Base-by-base conservation (phyloP, 352 stramenopile genomes). In the Hyaloperonospora arabidopsidis region DNA sequence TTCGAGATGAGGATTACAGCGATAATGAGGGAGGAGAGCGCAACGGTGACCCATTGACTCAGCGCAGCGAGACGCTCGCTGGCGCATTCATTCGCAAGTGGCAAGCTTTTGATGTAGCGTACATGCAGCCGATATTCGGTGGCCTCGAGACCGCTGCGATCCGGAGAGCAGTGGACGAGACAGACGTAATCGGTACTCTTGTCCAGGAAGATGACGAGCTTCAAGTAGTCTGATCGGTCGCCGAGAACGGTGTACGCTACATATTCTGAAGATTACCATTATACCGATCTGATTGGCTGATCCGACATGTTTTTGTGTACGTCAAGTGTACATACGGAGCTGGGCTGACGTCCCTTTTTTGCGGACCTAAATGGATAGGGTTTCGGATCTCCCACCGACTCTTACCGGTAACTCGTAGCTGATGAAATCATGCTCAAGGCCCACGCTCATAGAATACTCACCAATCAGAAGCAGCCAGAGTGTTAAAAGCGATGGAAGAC, bases 111-210 rank as follows among this genome's bases (percentile, higher is more conserved):
- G 83, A 93, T 54, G 57, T 50, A 8, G 67, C 59, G 15, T 89
- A 84, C 65, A 81, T 93, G 72, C 79, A 90, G 57, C 83, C 79
- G 10, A 76, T 86, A 29, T 93, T 93, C 39, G 83, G 83, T 22
- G 80, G 80, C 54, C 62, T 44, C 13, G 62, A 65, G 29, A 39
- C 54, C 15, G 49, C 53, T 32, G 45, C 36, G 6, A 65, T 50
- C 22, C 19, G 25, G 6, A 52, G 45, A 39, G 21, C 49, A 29
- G 22, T 64, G 25, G 35, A 58, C 28, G 46, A 65, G 43, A 41
- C 25, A 23, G 44, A 52, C 43, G 25, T 32, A 4, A 8, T 32
- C 25, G 4, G 25, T 29, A n/a, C 40, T 15, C 25, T 22, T 18
- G 41, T 55, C 45, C 17, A 70, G 44, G 49, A 72, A n/a, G 44